Evolutionary conservation across 129 eudicot species (phyloP), one percentile per base, ranked within the genome.

Genomic region (Heracleum sosnowskyi): DNA sequence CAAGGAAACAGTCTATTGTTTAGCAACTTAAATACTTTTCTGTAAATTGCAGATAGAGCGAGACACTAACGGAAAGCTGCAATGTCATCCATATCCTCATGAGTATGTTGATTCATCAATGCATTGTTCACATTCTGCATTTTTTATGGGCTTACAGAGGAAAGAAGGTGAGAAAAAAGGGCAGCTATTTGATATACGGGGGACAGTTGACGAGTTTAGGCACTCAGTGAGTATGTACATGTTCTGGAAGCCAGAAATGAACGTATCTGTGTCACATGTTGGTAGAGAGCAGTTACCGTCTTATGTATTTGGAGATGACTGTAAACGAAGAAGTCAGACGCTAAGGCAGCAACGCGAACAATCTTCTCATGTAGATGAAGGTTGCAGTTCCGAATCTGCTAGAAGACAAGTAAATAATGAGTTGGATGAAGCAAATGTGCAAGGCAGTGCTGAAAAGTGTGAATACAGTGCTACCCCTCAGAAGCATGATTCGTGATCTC

Each of bases 1-100:
- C 39, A 36, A 36, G 39, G 39, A 36, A 36, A 36, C 39, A 36
- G 39, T 36, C 3, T 36, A 36, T 36, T 36, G 39, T 5, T 36
- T 36, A 36, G 35, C 36, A 16, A 64, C 22, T 11, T 2, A 31
- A 62, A 7, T 11, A 29, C 17, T 66, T 66, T 33, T 26, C 24
- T 66, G 37, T 33, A 28, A 31, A 66, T 66, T 29, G 82, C 97
- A 91, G 97, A 91, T 91, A 77, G 98, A 95, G 80, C 87, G 97
- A 36, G 98, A 91, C 66, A 95, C 98, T 0, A 41, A 0, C 22
- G 96, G 97, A 33, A 88, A 86, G 80, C 79, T 95, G 83, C 98
- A 91, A 77, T 95, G 98, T 46, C 98, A 90, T 82, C 98, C 97
- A 22, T 95, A 91, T 79, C 98, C 97, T 2, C 96, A 95, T 8